A percentile compares a stretch with the other conserved stretches of the same genome.
phyloP scores from a whole-genome alignment of 2,329 filamentous ascomycete genomes.

The Aureobasidium subglaciale region DNA sequence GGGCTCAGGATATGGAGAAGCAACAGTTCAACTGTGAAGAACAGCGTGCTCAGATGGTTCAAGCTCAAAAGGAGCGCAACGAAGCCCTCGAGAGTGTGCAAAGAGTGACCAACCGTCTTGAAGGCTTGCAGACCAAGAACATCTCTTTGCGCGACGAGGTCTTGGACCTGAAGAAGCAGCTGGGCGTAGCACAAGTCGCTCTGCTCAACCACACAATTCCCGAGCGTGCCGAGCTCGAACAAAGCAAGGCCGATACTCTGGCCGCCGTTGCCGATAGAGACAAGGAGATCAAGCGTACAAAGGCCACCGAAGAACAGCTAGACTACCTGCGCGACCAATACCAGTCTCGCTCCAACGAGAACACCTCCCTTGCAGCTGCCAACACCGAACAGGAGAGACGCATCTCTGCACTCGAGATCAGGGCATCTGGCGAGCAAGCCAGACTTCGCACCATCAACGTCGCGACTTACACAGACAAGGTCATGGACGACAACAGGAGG shows the following conservation, averaged over 20 bases:
- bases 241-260: conserved; percentile 19
- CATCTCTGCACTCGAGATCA: conserved; percentile 21
- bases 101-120: background rate
- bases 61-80: conserved; percentile 23
- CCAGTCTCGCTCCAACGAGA: conserved; percentile 49
- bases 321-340: conserved; percentile 55
- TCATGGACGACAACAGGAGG: conserved; percentile 23
- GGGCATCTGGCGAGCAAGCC: conserved; percentile 24
- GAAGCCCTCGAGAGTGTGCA: conserved; percentile 20
- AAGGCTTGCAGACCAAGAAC: background rate
- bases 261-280: conserved; percentile 18
- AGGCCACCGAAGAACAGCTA: conserved; percentile 39
- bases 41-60: conserved; percentile 23
- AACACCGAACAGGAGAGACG: conserved; percentile 41
- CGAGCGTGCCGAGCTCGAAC: conserved; percentile 28
- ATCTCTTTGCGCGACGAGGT: conserved; percentile 22
- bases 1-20: conserved; percentile 25
- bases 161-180: conserved; percentile 23
- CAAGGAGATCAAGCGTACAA: conserved; percentile 26
- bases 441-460: conserved; percentile 23
- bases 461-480: conserved; percentile 17
- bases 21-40: conserved; percentile 30
- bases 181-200: conserved; percentile 23
- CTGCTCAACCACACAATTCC: conserved; percentile 26
- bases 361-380: conserved; percentile 40